Evolutionary conservation across 225 moss, liverwort and hornwort species (phyloP).

Genomic region (Ulota crispa): DNA sequence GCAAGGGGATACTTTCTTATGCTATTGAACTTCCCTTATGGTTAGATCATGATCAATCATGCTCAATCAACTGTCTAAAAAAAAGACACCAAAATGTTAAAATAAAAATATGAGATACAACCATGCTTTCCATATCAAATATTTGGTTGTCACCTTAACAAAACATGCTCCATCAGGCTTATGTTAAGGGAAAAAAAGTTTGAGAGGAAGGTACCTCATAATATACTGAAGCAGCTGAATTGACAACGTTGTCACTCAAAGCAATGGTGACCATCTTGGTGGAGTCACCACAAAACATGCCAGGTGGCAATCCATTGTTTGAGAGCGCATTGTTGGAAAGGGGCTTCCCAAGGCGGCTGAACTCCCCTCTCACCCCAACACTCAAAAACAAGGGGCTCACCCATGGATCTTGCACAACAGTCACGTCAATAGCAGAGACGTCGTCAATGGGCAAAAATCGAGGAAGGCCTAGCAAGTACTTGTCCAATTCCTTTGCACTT

Average conservation of each 20-base stretch:
- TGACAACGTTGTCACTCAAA: conserved; percentile 64
- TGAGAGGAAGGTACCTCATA: conserved; percentile 55
- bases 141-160: too few relatives aligned
- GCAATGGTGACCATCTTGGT: conserved; percentile 84
- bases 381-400: conserved; percentile 67
- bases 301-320: conserved; percentile 40
- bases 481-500: conserved; percentile 47
- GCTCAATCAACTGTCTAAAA: too few relatives aligned
- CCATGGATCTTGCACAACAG: conserved; percentile 65
- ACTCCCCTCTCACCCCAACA: conserved; percentile 68
- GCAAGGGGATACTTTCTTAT: too few relatives aligned
- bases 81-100: too few relatives aligned
- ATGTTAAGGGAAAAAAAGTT: neutral
- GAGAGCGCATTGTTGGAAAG: conserved; percentile 38
- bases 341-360: conserved; percentile 13
- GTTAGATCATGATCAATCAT: too few relatives aligned
- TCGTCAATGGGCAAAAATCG: conserved; percentile 67
- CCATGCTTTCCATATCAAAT: too few relatives aligned
- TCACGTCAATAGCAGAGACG: conserved; percentile 68
- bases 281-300: conserved; percentile 58
- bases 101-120: too few relatives aligned
- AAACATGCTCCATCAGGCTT: neutral
- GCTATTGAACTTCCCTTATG: too few relatives aligned
- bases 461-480: conserved; percentile 56
- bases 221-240: conserved; percentile 72